These are phyloP conservation scores for Volvariella surrecta DNA, from an alignment of 1,284 basidiomycete species.

Conservation along the genomic window DNA sequence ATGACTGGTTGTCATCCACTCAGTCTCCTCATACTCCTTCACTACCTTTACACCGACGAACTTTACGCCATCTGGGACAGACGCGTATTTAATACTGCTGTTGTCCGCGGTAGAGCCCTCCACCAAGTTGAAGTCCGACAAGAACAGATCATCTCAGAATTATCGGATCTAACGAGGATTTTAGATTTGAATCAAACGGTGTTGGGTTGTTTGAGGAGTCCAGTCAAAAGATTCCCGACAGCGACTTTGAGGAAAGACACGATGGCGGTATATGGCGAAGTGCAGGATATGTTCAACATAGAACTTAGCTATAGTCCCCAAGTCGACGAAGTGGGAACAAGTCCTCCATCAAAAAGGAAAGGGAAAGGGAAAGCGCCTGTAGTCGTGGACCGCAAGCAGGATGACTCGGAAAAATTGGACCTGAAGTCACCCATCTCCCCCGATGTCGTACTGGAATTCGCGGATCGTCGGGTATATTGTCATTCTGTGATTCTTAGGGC, in stretches of 20 bases:
- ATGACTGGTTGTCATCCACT: conserved; percentile 52
- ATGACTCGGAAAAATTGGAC: background rate
- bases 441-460: conserved; percentile 73
- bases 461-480: conserved; percentile 59
- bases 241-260: conserved; percentile 45
- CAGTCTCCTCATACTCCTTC: conserved; percentile 69
- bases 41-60: conserved; percentile 86
- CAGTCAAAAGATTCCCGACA: conserved; percentile 37
- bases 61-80: conserved; percentile 82
- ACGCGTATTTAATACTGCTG: conserved; percentile 38
- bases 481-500: conserved; percentile 78
- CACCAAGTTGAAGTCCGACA: conserved; percentile 34
- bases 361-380: background rate
- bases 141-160: conserved; percentile 52
- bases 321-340: background rate
- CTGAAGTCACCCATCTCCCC: conserved; percentile 26
- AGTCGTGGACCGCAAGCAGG: background rate
- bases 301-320: too few relatives aligned
- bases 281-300: too few relatives aligned
- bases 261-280: too few relatives aligned
- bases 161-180: conserved; percentile 43
- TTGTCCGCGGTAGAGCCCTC: conserved; percentile 35
- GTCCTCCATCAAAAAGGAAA: background rate
- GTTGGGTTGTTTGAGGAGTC: conserved; percentile 40
- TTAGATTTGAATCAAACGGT: conserved; percentile 38